These are phyloP conservation scores for Fraxinus greggii DNA, from an alignment of 305 asterid species.

Conservation along the genomic window DNA sequence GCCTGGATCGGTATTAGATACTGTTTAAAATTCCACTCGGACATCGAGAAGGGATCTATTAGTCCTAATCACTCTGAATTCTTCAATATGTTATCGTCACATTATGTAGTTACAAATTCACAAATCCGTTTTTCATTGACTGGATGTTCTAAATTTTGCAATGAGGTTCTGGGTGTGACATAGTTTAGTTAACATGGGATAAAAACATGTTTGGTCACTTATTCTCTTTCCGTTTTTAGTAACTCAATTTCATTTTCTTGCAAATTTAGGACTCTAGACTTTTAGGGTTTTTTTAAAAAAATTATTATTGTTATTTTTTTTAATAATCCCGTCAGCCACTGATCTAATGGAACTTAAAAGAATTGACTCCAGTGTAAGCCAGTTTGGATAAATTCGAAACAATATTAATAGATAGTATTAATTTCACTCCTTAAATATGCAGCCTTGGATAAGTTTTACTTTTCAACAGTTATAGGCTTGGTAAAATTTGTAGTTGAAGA, in stretches of 20 bases:
- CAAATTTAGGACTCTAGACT: background rate
- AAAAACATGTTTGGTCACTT: background rate
- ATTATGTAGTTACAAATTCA: background rate
- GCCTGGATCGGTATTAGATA: background rate
- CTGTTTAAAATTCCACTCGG: background rate
- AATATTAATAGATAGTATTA: too few relatives aligned
- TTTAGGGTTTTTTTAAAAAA: too few relatives aligned
- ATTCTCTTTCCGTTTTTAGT: background rate
- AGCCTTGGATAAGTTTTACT: too few relatives aligned
- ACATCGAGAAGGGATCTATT: background rate
- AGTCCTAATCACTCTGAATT: background rate
- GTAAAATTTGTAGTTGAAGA: too few relatives aligned
- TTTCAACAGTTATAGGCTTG: too few relatives aligned
- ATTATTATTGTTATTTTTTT: too few relatives aligned
- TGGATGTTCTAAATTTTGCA: background rate
- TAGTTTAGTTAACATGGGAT: background rate
- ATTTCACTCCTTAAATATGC: too few relatives aligned
- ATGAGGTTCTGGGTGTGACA: background rate
- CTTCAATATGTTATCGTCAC: background rate
- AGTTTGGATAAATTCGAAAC: too few relatives aligned
- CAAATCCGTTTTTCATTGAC: background rate
- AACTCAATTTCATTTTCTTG: background rate
- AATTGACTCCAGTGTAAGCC: too few relatives aligned
- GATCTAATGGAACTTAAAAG: too few relatives aligned
- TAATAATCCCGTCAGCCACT: too few relatives aligned